Base-by-base conservation (phyloP, 176 grass and related monocot species). In the Avena atlantica region DNA sequence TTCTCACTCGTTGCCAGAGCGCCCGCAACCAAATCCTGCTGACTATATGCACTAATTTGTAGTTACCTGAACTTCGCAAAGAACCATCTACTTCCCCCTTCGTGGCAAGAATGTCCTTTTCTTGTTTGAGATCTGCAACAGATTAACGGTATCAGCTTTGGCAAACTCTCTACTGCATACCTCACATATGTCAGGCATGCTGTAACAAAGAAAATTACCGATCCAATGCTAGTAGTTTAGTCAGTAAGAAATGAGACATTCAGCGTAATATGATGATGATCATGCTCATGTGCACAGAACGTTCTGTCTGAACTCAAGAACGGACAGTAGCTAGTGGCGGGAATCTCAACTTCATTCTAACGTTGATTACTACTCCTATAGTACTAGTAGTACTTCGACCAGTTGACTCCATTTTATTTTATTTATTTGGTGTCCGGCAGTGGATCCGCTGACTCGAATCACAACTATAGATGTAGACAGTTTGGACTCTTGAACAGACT, bases 111-210 rank as follows among this genome's bases (percentile, higher is more conserved):
- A 70, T 20, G 16, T 69, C 25, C 1, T 16, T 68, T 29, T 60
- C 61, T 11, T 78, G 7, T 21, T 27, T 76, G 37, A 36, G 21
- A 51, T 55, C 84, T 90, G 88, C 60, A 50, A 65, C 3, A 86
- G n/a, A 85, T 58, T 66, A 49, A 49, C 2, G 10, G 3, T 6
- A 52, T 27, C 19, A 73, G 7, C 8, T 11, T 57, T 40, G 5
- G 37, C 6, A 6, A 40, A 40, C 53, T 53, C 52, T 55, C 4
- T 55, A 55, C 52, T 55, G 52, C 51, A 40, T 40, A 40, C 37
- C 36, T 37, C 36, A 37, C 37, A 40, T 40, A 29, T 29, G 2
- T 42, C 8, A 42, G 40, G 6, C 40, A 42, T 42, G 40, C 40
- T 8, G 40, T 42, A 42, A 42, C 40, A 42, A 42, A 42, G 16